Evolutionary conservation across 768 basidiomycete species (phyloP), one percentile per base, ranked within the genome.

Genomic region (Inosperma sp.): DNA sequence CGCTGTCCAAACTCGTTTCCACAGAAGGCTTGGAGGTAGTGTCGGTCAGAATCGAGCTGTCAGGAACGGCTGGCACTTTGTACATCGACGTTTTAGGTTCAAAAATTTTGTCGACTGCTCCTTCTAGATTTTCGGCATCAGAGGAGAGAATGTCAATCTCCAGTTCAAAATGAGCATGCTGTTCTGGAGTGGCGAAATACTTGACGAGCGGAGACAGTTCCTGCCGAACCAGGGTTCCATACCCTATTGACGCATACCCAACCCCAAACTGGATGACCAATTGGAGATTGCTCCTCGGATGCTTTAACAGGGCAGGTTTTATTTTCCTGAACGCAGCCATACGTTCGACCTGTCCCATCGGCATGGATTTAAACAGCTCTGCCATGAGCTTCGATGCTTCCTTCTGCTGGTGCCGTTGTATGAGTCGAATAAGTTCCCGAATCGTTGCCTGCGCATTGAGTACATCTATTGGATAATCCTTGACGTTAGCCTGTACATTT

Each of bases 171-270:
- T 46, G 40, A 12, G 53, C 36, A 37, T 57, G 40, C 8, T 48
- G 51, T 17, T 46, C 49, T 5, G 37, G 14, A 25, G 45, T 52
- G 17, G 50, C 56, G 26, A 56, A 46, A 2, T 41, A 30, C 21
- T 48, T 44, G 19, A 68, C 49, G 9, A 64, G 22, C 8, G 71
- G 68, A 8, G 65, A 27, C 44, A 71, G 51, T 19, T 59, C 52
- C 5, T 59, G 40, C 31, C 56, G 29, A 8, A 68, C 60, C 6
- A 68, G 29, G 13, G 34, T 5, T 5, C 31, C 49, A 49, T 75
- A 76, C 0, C 82, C 82, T 56, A 78, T 81, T 14, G 67, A 62
- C 3, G 74, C 74, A n/a, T 70, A 66, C 4, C 72, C 62, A 36
- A 72, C 48, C 16, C 72, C 78, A 42, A 81, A 77, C 12, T 62